Percentiles rank a stretch among this genome's conserved stretches.
These are phyloP conservation scores for Pseudocercospora fijiensis DNA, from an alignment of 2,329 filamentous ascomycete genomes.

Conservation along the genomic window DNA sequence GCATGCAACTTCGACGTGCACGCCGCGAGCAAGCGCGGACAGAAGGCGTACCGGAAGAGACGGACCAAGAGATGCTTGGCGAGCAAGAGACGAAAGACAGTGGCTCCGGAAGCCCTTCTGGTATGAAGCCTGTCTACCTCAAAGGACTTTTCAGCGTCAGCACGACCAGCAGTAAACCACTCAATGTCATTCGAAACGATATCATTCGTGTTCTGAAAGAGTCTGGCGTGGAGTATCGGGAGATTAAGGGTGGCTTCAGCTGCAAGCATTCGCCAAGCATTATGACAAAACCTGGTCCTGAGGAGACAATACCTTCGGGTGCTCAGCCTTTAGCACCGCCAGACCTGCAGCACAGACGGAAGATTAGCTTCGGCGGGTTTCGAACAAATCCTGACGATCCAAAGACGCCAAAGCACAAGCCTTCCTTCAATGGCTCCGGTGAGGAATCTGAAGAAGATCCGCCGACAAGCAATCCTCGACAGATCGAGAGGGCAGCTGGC, in stretches of 20 bases:
- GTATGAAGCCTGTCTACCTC: constrained; percentile 89
- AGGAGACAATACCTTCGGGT: constrained; percentile 50
- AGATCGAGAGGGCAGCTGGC: constrained; percentile 55
- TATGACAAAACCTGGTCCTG: constrained; percentile 63
- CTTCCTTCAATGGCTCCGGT: constrained; percentile 76
- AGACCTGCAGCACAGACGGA: constrained; percentile 63
- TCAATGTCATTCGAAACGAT: constrained; percentile 80
- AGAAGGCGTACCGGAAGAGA: constrained; percentile 81
- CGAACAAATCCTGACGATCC: constrained; percentile 61
- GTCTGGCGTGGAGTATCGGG: constrained; percentile 83
- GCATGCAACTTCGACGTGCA: constrained; percentile 81
- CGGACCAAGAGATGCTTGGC: constrained; percentile 72
- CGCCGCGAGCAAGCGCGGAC: constrained; percentile 57
- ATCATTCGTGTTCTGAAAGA: constrained; percentile 86
- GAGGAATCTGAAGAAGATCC: constrained; percentile 36
- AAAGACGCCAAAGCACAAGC: constrained; percentile 60
- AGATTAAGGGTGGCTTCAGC: constrained; percentile 90
- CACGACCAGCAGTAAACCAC: constrained; percentile 88
- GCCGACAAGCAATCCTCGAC: constrained; percentile 29
- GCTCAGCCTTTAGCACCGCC: constrained; percentile 54
- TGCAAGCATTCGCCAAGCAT: constrained; percentile 89
- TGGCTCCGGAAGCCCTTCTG: constrained; percentile 62
- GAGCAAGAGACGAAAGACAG: constrained; percentile 52
- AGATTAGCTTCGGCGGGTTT: constrained; percentile 80
- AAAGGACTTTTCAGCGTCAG: constrained; percentile 97